phyloP scores from a whole-genome alignment of 768 basidiomycete genomes.

The Wakefieldia striispora region DNA sequence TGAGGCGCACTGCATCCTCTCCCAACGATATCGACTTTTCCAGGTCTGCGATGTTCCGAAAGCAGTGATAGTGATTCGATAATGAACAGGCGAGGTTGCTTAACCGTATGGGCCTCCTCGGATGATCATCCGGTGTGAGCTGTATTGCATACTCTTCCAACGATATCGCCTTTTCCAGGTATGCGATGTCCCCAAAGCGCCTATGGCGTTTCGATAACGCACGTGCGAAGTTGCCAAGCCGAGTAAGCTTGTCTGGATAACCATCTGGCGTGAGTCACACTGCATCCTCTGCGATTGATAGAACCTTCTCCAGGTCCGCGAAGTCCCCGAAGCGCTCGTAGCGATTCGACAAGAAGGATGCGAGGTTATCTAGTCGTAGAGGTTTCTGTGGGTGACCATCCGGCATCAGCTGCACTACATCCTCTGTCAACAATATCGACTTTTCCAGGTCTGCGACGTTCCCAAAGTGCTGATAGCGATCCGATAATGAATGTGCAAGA shows the following conservation, averaged over 20 bases:
- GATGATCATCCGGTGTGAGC: neutral
- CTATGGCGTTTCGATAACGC: neutral
- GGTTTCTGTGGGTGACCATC: neutral
- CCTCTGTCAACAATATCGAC: too few relatives aligned
- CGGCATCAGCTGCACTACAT: constrained; percentile 4
- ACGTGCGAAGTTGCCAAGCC: neutral
- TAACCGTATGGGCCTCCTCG: neutral
- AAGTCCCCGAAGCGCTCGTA: neutral
- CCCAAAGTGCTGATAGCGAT: too few relatives aligned
- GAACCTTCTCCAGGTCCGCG: neutral
- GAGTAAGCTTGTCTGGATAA: neutral
- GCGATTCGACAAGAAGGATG: neutral
- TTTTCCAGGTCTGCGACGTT: too few relatives aligned
- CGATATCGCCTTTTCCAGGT: neutral
- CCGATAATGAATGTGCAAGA: too few relatives aligned
- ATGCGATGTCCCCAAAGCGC: neutral
- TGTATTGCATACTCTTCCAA: neutral
- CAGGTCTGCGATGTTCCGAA: too few relatives aligned
- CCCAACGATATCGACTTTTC: too few relatives aligned
- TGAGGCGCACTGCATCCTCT: too few relatives aligned
- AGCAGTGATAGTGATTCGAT: too few relatives aligned
- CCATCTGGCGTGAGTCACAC: neutral
- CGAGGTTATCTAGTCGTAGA: neutral
- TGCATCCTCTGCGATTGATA: neutral
- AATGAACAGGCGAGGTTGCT: neutral